These are phyloP conservation scores for Sporobolomyces pararoseus DNA, from an alignment of 768 basidiomycete genomes.

Conservation along the genomic window DNA sequence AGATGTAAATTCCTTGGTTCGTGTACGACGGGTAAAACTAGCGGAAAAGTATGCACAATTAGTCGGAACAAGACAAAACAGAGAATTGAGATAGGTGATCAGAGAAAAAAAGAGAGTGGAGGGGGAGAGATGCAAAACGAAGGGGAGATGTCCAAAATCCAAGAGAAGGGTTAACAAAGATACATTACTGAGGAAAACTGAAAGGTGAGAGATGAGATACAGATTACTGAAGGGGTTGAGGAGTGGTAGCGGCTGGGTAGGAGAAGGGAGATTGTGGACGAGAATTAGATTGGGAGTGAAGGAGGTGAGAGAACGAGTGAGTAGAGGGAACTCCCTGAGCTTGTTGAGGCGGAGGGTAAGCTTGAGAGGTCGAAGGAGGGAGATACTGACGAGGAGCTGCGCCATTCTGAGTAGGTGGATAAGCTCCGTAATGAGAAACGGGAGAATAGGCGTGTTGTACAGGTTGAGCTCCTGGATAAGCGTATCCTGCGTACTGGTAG, in stretches of 20 bases:
- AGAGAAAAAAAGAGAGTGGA: not conserved
- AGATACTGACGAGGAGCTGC: not conserved
- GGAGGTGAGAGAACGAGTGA: slow-evolving; percentile 12
- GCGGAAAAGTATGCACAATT: no score
- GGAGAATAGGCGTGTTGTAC: no score
- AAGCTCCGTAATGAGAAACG: no score
- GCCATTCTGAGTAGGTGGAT: no score
- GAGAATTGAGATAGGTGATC: no score
- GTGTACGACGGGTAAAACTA: no score
- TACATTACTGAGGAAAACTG: not conserved
- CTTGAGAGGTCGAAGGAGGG: not conserved
- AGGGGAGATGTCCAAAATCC: not conserved
- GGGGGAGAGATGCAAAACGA: not conserved
- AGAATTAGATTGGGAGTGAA: slow-evolving; percentile 2
- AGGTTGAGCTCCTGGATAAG: no score
- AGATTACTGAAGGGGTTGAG: not conserved
- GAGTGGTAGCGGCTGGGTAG: not conserved
- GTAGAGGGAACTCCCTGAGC: not conserved
- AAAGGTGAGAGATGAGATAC: not conserved
- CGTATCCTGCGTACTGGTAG: not conserved
- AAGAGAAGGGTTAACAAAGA: not conserved
- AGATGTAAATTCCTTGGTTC: no score
- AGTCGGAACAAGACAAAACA: no score
- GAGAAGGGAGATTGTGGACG: slow-evolving; percentile 11
- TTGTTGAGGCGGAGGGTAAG: not conserved